These are phyloP conservation scores for Chaetomium olivaceum DNA, from an alignment of 2,329 filamentous ascomycete genomes.

Conservation along the genomic window DNA sequence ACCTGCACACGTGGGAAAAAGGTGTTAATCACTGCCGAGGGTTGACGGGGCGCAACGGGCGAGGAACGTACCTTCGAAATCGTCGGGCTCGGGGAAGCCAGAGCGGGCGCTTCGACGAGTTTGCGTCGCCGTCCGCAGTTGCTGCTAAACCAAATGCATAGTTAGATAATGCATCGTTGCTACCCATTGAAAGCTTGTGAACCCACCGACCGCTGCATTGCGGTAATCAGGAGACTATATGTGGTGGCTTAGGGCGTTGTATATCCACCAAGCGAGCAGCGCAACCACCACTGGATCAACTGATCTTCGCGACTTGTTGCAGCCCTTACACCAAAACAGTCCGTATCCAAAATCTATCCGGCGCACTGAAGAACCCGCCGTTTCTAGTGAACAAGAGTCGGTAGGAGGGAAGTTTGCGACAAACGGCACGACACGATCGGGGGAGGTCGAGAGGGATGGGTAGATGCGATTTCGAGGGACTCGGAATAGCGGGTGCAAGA, in stretches of 20 bases:
- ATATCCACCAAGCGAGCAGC: background rate
- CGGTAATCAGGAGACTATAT: background rate
- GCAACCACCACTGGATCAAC: background rate
- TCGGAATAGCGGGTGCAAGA: background rate
- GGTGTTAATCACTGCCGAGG: background rate
- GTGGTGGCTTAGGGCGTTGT: background rate
- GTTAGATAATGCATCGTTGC: background rate
- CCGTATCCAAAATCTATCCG: background rate
- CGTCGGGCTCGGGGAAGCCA: slow-evolving; percentile 60
- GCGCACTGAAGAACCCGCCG: background rate
- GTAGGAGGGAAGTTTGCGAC: background rate
- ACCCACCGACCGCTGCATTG: slow-evolving; percentile 27
- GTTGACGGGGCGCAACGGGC: background rate
- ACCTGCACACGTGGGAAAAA: slow-evolving; percentile 53
- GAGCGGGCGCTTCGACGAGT: slow-evolving; percentile 59
- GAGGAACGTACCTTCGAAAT: slow-evolving; percentile 52
- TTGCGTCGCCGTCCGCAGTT: slow-evolving; percentile 39
- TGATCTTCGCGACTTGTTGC: background rate
- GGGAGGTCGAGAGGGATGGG: background rate
- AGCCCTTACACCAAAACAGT: background rate
- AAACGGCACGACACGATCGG: background rate
- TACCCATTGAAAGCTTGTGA: background rate
- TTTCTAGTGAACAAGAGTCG: background rate
- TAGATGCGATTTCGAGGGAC: too few relatives aligned
- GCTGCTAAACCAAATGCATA: slow-evolving; percentile 15